phyloP scores from a whole-genome alignment of 225 moss, liverwort and hornwort genomes.

The Neckera pumila region DNA sequence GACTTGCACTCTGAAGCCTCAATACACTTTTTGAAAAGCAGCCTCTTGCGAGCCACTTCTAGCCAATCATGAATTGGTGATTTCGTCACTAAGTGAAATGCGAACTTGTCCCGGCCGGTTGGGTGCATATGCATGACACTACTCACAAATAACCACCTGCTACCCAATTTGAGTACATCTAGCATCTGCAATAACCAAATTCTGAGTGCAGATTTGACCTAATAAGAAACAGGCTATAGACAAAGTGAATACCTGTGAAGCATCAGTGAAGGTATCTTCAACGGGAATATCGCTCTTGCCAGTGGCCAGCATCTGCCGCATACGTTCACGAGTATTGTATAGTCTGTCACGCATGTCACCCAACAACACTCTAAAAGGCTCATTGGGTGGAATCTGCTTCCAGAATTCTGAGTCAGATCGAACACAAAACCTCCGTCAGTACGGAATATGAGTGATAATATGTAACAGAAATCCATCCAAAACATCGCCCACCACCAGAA shows the following conservation, averaged over 20 bases:
- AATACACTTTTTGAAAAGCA: neutral
- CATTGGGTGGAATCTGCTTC: constrained; percentile 88
- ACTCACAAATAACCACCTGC: neutral
- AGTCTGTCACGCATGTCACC: constrained; percentile 88
- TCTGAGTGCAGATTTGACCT: neutral
- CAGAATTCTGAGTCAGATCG: constrained; percentile 64
- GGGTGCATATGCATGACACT: neutral
- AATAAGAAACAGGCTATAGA: neutral
- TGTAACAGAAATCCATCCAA: neutral
- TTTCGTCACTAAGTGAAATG: neutral
- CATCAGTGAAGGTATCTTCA: constrained; percentile 67
- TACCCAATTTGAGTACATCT: neutral
- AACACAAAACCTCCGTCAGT: neutral
- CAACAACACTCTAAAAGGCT: constrained; percentile 81
- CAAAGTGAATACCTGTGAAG: constrained; percentile 46
- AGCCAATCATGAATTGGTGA: neutral
- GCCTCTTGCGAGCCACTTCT: neutral
- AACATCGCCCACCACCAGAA: neutral
- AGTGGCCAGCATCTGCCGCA: constrained; percentile 70
- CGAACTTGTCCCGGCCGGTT: neutral
- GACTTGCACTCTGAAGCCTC: neutral
- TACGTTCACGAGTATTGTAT: constrained; percentile 78
- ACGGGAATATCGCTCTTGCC: constrained; percentile 72
- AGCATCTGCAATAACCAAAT: neutral
- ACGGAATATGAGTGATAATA: neutral